A percentile compares a stretch with the other conserved stretches of the same genome.
Conservation (phyloP, 495 filamentous ascomycete genomes). For the Penicillium maclennaniae region DNA sequence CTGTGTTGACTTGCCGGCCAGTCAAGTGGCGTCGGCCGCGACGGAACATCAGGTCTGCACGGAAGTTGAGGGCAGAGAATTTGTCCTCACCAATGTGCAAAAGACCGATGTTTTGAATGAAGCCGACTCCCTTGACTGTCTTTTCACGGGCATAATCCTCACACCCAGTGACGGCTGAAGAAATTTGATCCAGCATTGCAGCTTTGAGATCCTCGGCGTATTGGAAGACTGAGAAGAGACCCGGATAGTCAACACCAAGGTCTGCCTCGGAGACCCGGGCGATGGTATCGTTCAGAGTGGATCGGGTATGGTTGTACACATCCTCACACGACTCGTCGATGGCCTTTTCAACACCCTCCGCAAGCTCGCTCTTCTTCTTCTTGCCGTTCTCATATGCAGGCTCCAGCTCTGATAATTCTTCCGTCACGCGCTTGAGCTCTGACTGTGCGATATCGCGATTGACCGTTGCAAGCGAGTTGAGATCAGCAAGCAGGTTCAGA, state of each 20-base stretch:
- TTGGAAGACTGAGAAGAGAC: slow-evolving; percentile 77
- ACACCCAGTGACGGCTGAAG: slow-evolving; percentile 68
- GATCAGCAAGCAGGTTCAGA: slow-evolving; percentile 84
- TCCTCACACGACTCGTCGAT: slow-evolving; percentile 82
- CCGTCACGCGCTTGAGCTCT: slow-evolving; percentile 79
- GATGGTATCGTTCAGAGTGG: slow-evolving; percentile 67
- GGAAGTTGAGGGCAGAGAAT: slow-evolving; percentile 79
- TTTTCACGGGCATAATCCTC: slow-evolving; percentile 79
- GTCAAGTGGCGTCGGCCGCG: slow-evolving; percentile 68
- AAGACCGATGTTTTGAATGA: slow-evolving; percentile 82
- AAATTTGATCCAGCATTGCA: slow-evolving; percentile 86
- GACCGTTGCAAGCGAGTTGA: slow-evolving; percentile 76
- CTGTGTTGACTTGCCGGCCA: slow-evolving; percentile 77
- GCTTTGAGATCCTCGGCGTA: slow-evolving; percentile 91
- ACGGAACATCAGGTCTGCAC: slow-evolving; percentile 87
- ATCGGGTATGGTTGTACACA: slow-evolving; percentile 77
- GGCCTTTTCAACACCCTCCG: slow-evolving; percentile 71
- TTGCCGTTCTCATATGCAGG: slow-evolving; percentile 80
- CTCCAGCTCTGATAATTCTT: slow-evolving; percentile 76
- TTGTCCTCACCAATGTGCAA: slow-evolving; percentile 80
- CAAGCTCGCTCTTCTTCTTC: slow-evolving; percentile 76
- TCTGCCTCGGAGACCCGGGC: slow-evolving; percentile 68
- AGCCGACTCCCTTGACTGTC: slow-evolving; percentile 77
- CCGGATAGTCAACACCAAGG: slow-evolving; percentile 80
- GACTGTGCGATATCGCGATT: slow-evolving; percentile 82